Evolutionary conservation across 2,329 filamentous ascomycete species (phyloP), one percentile per base, ranked within the genome.

Genomic region (Elsinoe ampelina): DNA sequence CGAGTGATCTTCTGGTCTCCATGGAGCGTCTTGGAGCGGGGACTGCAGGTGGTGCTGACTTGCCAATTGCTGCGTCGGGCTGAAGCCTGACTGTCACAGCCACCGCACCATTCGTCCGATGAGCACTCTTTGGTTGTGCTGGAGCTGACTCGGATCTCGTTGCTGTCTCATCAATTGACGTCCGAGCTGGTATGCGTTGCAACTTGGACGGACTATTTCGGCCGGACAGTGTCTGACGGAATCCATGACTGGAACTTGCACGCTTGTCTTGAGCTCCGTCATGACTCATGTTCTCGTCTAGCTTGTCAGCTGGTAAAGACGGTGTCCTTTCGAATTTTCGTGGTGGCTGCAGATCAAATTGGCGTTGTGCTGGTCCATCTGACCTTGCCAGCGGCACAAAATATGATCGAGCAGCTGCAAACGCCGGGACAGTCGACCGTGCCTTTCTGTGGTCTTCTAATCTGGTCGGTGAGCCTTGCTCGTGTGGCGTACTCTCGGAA

Each of bases 401-500:
- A 38, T 56, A 56, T 8, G 39, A 38, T 22, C 42, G 26, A 11
- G 26, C 26, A 30, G 41, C 17, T 13, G 30, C 54, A 15, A 47
- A 47, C 12, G 22, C 20, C 1, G 39, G 36, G 7, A 30, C 54
- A 6, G 20, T 41, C 10, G 54, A 56, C 17, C 54, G 34, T 15
- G 54, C 19, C 20, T 45, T 45, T n/a, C 54, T 11, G 15, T 19
- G 20, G 17, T 47, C 41, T 22, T 47, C 41, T 7, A 36, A 17
- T 35, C 54, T 19, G 6, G 32, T 42, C 5, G 68, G 55, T 22
- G 59, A 54, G 20, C 2, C 43, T 15, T 15, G 38, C 45, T 41
- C 54, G 7, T 51, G 63, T 11, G 71, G 72, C 3, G 67, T 66
- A 42, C 79, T 85, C 57, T 80, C 83, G 3, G 81, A 80, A 66